Base-by-base conservation (phyloP, 306 rosid genomes). In the Rosa chinensis region DNA sequence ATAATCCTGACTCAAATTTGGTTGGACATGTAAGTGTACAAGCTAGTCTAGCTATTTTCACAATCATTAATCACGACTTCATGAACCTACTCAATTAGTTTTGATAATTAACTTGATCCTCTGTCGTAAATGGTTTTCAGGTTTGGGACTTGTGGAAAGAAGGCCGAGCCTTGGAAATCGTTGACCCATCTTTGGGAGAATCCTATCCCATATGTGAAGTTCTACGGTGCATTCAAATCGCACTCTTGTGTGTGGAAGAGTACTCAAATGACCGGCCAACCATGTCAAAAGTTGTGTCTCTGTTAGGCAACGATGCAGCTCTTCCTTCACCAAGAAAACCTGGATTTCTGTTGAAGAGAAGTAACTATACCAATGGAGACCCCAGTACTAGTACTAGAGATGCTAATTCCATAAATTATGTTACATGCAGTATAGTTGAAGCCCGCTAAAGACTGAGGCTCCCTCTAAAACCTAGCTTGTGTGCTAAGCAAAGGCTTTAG, bases 291-390 rank as follows among this genome's bases (percentile, higher is more conserved):
- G 89, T 92, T 59, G 85, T 92, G 55, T 87, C 82, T 39, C 82
- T 93, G 95, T 70, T 93, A 80, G 84, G 83, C 0, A 90, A 69
- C 78, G 90, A 85, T 42, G 78, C 84, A 20, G n/a, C 73, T 73
- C 89, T 90, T 83, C 86, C 97, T 64, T 17, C 70, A 47, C 97
- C 98, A 67, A 88, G 81, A 77, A 83, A 88, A 8, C 97, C 96
- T 28, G 95, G 90, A 12, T 91, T 91, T 78, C 80, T 89, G 61
- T 78, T 88, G 67, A 89, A 84, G 79, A 81, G 63, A 49, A 43
- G 64, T n/a, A 11, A 21, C 3, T 16, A 21, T 35, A 49, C 37
- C 5, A 55, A 70, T 18, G 80, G 55, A 62, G 76, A 88, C 8
- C 79, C 72, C 10, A 83, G 83, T 9, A 55, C 62, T 4, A 55